A percentile compares a stretch with the other conserved stretches of the same genome.
Evolutionary conservation across 2,329 filamentous ascomycete genomes (phyloP).

Genomic region (Akanthomyces dipterigenus): DNA sequence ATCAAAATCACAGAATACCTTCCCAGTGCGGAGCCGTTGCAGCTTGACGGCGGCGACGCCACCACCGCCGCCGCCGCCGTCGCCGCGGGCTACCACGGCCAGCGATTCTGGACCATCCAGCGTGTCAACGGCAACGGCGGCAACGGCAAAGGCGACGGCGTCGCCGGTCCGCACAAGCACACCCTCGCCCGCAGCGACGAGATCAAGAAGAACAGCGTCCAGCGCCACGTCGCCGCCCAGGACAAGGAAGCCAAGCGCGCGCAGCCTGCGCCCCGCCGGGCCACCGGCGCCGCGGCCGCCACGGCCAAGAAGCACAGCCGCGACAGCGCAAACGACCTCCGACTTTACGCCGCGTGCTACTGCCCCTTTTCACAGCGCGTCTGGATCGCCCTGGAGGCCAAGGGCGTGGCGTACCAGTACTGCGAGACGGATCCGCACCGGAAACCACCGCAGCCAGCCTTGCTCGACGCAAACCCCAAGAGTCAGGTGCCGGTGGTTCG

Average conservation of each 20-base stretch:
- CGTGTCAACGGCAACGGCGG: conserved; percentile 70
- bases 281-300: conserved; percentile 61
- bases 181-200: conserved; percentile 66
- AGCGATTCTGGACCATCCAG: conserved; percentile 67
- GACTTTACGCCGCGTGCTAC: conserved; percentile 77
- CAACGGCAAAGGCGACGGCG: conserved; percentile 64
- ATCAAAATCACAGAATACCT: conserved; percentile 81
- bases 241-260: conserved; percentile 58
- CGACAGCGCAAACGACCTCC: conserved; percentile 60
- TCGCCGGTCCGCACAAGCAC: conserved; percentile 68
- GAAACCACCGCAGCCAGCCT: conserved; percentile 40
- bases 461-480: conserved; percentile 69
- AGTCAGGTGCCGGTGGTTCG: conserved; percentile 70
- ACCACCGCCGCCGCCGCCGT: conserved; percentile 14
- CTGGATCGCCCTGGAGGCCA: conserved; percentile 82
- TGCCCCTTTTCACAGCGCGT: conserved; percentile 84
- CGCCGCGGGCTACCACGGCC: conserved; percentile 38
- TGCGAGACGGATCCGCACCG: conserved; percentile 78
- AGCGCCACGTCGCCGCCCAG: conserved; percentile 56
- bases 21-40: conserved; percentile 37
- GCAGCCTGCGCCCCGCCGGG: conserved; percentile 65
- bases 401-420: conserved; percentile 75
- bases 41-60: conserved; percentile 18
- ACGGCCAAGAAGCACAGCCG: conserved; percentile 66
- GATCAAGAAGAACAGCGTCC: conserved; percentile 74